Base-by-base conservation (phyloP, 345 rosid genomes). In the Arabidopsis suecica region DNA sequence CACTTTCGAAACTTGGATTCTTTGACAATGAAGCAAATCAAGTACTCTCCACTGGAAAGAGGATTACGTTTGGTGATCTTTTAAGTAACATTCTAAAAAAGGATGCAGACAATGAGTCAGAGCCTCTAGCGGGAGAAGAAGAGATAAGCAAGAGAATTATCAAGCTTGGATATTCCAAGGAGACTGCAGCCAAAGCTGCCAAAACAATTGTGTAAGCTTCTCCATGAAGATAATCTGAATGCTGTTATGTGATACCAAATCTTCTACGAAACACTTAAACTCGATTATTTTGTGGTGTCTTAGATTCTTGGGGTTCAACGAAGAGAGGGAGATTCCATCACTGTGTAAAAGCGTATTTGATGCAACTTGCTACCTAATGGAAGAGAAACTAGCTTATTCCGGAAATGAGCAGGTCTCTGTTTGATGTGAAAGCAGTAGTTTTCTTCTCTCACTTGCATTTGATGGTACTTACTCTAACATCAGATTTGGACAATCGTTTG, bases 301-400 rank as follows among this genome's bases (percentile, higher is more conserved):
- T 79, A 91, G 97, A 54, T 89, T 82, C 86, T 78, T 94, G 84
- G 96, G 96, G 55, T 87, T 86, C 57, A 78, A 84, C 2, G 95
- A 87, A 70, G 82, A 73, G 73, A 83, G 75, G 54, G 88, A 87
- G 79, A 72, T 94, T 65, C 92, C 96, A 7, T 79, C 79, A 59
- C 65, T 85, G 51, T 88, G 95, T 79, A 80, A 80, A 72, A 88
- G 75, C 78, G 73, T 85, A 36, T 88, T 94, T 16, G 91, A 81
- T 34, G 88, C 88, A 50, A 83, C 82, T 68, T 89, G 97, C 68
- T 82, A 75, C 71, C 64, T 82, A 37, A 94, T 94, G 98, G 97
- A 94, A 86, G 91, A 86, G 83, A 88, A 82, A 75, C 81, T 94
- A 72, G 84, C 88, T 38, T 94, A 91, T 73, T 81, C 89, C 2